Conservation (phyloP, 208 protist species). For the Balamuthia mandrillaris region DNA sequence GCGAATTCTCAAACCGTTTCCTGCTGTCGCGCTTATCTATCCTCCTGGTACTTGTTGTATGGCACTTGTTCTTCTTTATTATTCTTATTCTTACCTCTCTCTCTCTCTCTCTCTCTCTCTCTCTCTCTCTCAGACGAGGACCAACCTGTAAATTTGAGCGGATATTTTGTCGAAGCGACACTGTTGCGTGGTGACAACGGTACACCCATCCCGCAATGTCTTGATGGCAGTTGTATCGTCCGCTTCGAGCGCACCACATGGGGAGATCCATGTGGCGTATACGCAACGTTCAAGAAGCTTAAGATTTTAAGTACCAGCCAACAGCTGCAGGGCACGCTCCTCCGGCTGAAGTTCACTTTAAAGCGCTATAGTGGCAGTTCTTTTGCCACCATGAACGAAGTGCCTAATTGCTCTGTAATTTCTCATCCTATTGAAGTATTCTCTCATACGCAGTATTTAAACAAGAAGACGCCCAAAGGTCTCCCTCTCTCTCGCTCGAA, state of each 20-base stretch:
- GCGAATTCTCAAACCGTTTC: constrained; percentile 14
- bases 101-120: no score
- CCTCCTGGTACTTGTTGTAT: no score
- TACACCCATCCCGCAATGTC: background rate
- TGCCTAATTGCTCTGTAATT: background rate
- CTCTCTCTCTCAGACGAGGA: no score
- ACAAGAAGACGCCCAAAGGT: constrained; percentile 6
- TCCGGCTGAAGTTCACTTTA: background rate
- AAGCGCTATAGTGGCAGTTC: background rate
- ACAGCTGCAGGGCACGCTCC: constrained; percentile 1
- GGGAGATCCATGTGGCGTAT: no score
- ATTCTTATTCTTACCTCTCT: no score
- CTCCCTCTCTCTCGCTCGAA: no score
- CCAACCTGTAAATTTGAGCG: no score
- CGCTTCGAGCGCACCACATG: no score
- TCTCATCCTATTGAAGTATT: background rate
- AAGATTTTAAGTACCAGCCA: background rate
- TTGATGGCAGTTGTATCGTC: background rate
- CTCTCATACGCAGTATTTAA: constrained; percentile 7
- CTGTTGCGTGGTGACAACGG: background rate
- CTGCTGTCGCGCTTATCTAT: background rate
- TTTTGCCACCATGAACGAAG: background rate
- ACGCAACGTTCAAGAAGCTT: constrained; percentile 24
- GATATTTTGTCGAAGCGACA: background rate
- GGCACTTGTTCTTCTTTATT: no score